Evolutionary conservation across 116 monocot species (phyloP).

Genomic region (Papilionanthe hybrid): DNA sequence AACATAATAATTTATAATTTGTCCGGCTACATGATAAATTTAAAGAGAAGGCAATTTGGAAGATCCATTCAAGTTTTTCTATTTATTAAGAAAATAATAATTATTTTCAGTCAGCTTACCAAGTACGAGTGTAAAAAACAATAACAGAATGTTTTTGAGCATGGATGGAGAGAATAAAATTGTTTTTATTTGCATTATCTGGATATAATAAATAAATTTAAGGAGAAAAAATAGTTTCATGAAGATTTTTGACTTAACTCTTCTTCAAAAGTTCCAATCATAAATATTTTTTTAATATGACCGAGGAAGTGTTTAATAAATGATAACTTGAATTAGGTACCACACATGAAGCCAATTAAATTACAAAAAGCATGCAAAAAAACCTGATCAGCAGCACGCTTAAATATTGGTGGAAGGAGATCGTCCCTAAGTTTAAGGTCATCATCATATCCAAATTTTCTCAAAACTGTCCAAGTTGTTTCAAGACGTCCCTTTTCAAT

Average conservation of each 20-base stretch:
- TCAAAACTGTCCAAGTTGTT: constrained; percentile 86
- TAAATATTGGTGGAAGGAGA: constrained; percentile 66
- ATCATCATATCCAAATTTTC: constrained; percentile 94
- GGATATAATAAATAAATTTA: background rate
- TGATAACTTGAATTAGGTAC: background rate
- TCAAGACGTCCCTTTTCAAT: constrained; percentile 96
- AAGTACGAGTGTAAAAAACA: background rate
- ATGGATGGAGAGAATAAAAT: background rate
- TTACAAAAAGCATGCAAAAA: background rate
- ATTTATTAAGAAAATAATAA: background rate
- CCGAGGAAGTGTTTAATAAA: background rate
- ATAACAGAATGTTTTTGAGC: background rate
- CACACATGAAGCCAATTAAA: background rate
- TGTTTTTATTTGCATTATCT: background rate
- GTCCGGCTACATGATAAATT: background rate
- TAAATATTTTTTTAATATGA: background rate
- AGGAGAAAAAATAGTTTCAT: background rate
- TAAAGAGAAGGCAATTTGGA: background rate
- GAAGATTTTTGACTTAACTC: background rate
- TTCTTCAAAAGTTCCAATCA: background rate
- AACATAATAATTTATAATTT: background rate
- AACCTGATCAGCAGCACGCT: constrained; percentile 88
- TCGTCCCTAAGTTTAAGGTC: constrained; percentile 81
- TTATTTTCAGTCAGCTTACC: background rate
- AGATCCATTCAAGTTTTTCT: background rate